phyloP scores from a whole-genome alignment of 805 yeast genomes.

The Wickerhamomyces canadensis region DNA sequence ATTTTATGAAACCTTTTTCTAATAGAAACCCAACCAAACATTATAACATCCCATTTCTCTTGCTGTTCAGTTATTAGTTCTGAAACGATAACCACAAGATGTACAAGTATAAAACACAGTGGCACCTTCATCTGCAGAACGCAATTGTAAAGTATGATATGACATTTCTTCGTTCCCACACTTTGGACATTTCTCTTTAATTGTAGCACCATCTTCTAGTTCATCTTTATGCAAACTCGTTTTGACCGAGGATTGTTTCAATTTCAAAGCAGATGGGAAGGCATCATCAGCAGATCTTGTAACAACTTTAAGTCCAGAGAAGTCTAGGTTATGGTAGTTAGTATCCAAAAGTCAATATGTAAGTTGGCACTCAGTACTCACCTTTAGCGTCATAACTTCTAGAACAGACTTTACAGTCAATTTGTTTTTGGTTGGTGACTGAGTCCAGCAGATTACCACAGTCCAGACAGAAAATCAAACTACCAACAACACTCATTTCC shows the following conservation, averaged over 20 bases:
- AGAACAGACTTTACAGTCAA: conserved; percentile 54
- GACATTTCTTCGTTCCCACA: conserved; percentile 98
- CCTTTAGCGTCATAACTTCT: conserved; percentile 34
- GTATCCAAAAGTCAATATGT: background rate
- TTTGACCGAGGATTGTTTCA: conserved; percentile 87
- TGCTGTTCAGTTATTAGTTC: conserved; percentile 74
- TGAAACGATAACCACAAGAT: conserved; percentile 84
- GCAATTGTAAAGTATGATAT: conserved; percentile 90
- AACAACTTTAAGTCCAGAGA: conserved; percentile 75
- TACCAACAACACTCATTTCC: conserved; percentile 89
- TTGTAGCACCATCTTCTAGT: conserved; percentile 91
- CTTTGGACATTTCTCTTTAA: conserved; percentile 96
- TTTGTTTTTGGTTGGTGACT: conserved; percentile 39
- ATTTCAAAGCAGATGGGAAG: conserved; percentile 78
- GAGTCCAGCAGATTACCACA: conserved; percentile 90
- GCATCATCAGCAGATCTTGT: conserved; percentile 90
- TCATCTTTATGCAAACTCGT: conserved; percentile 73
- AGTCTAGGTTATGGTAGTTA: conserved; percentile 31
- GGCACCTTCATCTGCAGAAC: conserved; percentile 99
- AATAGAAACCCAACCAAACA: background rate
- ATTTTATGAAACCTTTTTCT: background rate
- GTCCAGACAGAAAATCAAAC: conserved; percentile 85
- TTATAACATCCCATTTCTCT: background rate
- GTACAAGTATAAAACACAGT: conserved; percentile 98
- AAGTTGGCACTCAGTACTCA: conserved; percentile 17